phyloP scores from a whole-genome alignment of 108 stramenopile species.

The Skeletonema menzelii region DNA sequence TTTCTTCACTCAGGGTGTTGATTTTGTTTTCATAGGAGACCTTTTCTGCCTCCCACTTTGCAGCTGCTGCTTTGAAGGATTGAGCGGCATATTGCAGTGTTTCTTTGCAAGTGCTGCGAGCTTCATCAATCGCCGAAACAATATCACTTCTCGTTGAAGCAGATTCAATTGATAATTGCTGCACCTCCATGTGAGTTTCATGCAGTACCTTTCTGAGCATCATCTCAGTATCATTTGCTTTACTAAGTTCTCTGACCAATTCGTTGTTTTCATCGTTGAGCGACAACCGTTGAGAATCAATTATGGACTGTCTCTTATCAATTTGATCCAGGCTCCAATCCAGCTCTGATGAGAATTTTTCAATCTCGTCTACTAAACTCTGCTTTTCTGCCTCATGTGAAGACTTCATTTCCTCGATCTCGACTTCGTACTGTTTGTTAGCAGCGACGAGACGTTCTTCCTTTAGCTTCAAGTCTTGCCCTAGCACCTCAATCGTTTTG shows the following conservation, averaged over 20 bases:
- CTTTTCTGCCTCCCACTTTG: not conserved
- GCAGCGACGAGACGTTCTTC: not conserved
- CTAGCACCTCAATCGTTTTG: not conserved
- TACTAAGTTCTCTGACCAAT: not conserved
- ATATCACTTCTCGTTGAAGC: constrained; percentile 4
- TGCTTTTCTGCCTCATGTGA: not conserved
- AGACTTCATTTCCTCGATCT: not conserved
- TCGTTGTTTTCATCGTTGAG: not conserved
- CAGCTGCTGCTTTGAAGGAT: not conserved
- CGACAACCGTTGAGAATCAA: not conserved
- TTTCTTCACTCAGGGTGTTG: not conserved
- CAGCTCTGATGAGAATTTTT: not conserved
- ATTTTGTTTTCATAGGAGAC: not conserved
- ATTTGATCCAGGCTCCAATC: not conserved
- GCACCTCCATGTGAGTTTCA: constrained; percentile 1
- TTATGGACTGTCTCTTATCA: not conserved
- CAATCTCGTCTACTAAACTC: not conserved
- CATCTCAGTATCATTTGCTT: not conserved
- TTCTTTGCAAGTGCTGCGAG: not conserved
- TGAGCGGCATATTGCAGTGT: not conserved
- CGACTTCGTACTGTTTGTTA: not conserved
- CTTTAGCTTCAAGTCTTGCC: not conserved
- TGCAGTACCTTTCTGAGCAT: constrained; percentile 10
- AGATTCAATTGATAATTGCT: constrained; percentile 8
- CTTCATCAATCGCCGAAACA: not conserved